Conservation (phyloP, 1,139 yeast genomes). For the Kurtzmaniella quercitrusa region DNA sequence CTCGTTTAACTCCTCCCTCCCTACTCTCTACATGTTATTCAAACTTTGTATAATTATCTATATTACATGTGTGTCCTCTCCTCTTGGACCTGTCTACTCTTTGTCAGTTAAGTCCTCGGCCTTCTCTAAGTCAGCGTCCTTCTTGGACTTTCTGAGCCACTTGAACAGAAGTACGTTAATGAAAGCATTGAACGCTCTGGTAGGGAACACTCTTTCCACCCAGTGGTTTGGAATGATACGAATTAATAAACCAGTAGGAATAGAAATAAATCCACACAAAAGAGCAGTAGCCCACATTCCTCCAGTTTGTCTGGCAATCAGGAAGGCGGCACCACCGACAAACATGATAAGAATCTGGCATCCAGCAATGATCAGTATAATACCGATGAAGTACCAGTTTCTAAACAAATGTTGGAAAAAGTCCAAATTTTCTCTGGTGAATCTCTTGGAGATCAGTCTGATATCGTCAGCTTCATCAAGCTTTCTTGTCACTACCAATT, state of each 20-base stretch:
- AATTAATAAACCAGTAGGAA: slow-evolving; percentile 74
- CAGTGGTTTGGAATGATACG: slow-evolving; percentile 81
- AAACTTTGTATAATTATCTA: neutral
- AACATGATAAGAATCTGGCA: slow-evolving; percentile 88
- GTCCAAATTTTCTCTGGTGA: slow-evolving; percentile 61
- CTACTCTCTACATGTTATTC: too few relatives aligned
- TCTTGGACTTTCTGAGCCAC: slow-evolving; percentile 34
- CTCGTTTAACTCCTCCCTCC: too few relatives aligned
- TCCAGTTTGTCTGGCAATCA: slow-evolving; percentile 72
- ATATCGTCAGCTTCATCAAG: slow-evolving; percentile 84
- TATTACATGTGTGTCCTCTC: neutral
- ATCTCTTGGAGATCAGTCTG: slow-evolving; percentile 50
- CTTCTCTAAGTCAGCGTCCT: slow-evolving; percentile 12
- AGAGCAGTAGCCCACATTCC: slow-evolving; percentile 90
- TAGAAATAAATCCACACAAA: slow-evolving; percentile 73
- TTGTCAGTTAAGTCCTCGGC: slow-evolving; percentile 1
- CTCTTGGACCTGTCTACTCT: neutral
- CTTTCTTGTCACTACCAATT: slow-evolving; percentile 85
- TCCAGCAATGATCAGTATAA: slow-evolving; percentile 71
- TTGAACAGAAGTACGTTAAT: slow-evolving; percentile 47
- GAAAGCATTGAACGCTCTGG: slow-evolving; percentile 44
- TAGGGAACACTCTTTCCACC: slow-evolving; percentile 68
- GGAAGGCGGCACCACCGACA: slow-evolving; percentile 95
- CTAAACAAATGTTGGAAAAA: slow-evolving; percentile 77
- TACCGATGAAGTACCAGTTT: slow-evolving; percentile 75